phyloP scores from a whole-genome alignment of 2,329 filamentous ascomycete species.

The Kalmusia sp. region DNA sequence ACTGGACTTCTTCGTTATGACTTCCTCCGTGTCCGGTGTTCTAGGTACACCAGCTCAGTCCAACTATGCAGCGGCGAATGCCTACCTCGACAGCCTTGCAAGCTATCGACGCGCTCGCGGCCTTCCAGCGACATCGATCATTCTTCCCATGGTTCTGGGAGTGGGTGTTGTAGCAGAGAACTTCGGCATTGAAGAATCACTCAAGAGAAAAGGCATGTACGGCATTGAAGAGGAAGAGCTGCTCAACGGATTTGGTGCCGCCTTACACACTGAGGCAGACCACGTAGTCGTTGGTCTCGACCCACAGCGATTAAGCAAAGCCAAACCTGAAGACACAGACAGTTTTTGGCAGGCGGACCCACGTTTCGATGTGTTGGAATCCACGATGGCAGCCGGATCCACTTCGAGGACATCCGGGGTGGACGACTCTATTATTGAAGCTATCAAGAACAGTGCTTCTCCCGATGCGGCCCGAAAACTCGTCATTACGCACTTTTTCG shows the following conservation, averaged over 20 bases:
- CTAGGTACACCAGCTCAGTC: slow-evolving; percentile 14
- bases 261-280: not conserved
- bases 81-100: slow-evolving; percentile 17
- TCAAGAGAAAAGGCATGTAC: slow-evolving; percentile 12
- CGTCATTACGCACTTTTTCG: not conserved
- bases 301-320: not conserved
- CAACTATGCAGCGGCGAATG: slow-evolving; percentile 20
- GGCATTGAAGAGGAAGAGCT: slow-evolving; percentile 12
- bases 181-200: not conserved
- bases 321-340: not conserved
- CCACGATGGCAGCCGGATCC: not conserved
- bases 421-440: not conserved
- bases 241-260: slow-evolving; percentile 4
- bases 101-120: slow-evolving; percentile 9
- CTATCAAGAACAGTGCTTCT: not conserved
- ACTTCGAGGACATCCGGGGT: too few relatives aligned
- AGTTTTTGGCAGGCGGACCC: not conserved
- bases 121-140: not conserved
- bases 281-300: not conserved
- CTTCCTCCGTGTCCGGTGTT: slow-evolving; percentile 14
- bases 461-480: not conserved
- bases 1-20: slow-evolving; percentile 19
- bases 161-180: slow-evolving; percentile 17
- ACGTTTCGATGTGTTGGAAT: not conserved
- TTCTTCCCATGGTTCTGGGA: slow-evolving; percentile 12